These are phyloP conservation scores for Puya raimondii DNA, from an alignment of 176 grass and related monocot genomes.

Conservation along the genomic window DNA sequence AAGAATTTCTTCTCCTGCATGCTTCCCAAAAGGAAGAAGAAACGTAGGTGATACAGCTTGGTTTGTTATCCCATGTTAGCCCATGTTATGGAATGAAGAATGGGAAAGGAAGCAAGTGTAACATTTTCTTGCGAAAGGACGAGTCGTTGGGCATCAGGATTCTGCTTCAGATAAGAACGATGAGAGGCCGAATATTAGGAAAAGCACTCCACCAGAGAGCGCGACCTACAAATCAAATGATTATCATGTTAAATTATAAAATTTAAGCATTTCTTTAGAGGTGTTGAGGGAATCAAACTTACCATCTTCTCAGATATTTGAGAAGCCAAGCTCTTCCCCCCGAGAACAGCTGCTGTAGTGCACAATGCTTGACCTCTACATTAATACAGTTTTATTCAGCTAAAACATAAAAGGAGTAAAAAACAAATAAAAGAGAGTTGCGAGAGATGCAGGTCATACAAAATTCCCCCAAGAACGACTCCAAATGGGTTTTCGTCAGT, in stretches of 20 bases:
- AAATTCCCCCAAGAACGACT: conserved; percentile 81
- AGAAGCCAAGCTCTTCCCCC: conserved; percentile 87
- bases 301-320: conserved; percentile 99
- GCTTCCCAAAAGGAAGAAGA: no score
- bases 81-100: no score
- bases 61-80: no score
- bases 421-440: not conserved
- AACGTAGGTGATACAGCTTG: no score
- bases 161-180: conserved; percentile 9
- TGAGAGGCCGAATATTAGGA: conserved; percentile 14
- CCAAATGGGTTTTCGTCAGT: conserved; percentile 87
- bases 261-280: not conserved
- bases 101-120: no score
- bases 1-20: no score
- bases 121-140: no score
- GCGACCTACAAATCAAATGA: conserved; percentile 8
- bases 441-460: conserved; percentile 39
- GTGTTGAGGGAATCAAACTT: not conserved
- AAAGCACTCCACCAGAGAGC: conserved; percentile 14
- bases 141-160: not conserved
- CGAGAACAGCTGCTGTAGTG: conserved; percentile 87
- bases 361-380: conserved; percentile 84
- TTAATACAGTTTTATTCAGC: conserved; percentile 14
- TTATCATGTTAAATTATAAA: not conserved
- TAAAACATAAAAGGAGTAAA: not conserved